Evolutionary conservation across 208 protist genomes (phyloP).

Genomic region (Acanthamoeba castellanii): DNA sequence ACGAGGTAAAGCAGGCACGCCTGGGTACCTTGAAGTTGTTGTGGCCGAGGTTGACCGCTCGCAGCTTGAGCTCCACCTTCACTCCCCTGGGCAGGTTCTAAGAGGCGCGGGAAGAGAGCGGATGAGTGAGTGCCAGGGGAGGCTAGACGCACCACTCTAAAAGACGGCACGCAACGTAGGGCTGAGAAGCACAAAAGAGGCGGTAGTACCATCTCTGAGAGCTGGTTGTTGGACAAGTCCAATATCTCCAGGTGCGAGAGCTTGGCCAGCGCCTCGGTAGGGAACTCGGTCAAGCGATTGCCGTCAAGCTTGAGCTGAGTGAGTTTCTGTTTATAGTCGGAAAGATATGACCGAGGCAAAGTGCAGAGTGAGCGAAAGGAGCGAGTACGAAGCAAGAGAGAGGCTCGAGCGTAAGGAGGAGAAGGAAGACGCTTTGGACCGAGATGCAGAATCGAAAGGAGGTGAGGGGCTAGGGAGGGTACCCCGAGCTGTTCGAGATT

Average conservation of each 20-base stretch:
- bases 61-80: neutral
- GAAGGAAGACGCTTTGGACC: neutral
- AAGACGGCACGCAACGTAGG: neutral
- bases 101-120: neutral
- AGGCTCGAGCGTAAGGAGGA: no score
- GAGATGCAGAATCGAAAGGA: slow-evolving; percentile 5
- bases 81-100: neutral
- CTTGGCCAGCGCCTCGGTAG: slow-evolving; percentile 8
- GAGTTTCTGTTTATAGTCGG: slow-evolving; percentile 17
- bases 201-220: slow-evolving; percentile 33
- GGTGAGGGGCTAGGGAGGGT: neutral
- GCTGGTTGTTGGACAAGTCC: slow-evolving; percentile 70
- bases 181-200: neutral
- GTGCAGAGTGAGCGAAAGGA: neutral
- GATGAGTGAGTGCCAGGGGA: neutral
- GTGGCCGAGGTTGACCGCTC: slow-evolving; percentile 63
- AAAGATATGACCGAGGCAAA: neutral
- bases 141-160: neutral
- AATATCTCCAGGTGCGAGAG: slow-evolving; percentile 52
- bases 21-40: slow-evolving; percentile 47
- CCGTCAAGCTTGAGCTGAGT: slow-evolving; percentile 64
- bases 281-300: slow-evolving; percentile 61
- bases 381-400: neutral
- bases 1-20: neutral
- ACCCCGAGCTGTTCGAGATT: slow-evolving; percentile 51